Percentiles rank a stretch among this genome's conserved stretches.
phyloP scores from a whole-genome alignment of 1,284 basidiomycete genomes.

The Ustilago bromivora region DNA sequence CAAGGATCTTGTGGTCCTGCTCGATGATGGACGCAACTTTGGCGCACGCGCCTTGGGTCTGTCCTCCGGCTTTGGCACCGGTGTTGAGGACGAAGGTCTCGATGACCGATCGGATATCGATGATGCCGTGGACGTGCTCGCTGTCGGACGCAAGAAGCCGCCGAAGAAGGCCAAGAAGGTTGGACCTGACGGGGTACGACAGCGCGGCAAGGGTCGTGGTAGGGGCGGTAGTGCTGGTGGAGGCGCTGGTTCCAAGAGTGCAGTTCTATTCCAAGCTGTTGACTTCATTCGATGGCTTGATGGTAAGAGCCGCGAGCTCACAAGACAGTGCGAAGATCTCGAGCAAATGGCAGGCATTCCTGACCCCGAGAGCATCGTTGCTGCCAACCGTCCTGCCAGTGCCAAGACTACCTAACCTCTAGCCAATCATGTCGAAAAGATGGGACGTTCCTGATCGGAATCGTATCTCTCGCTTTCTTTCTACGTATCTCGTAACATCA shows the following conservation, averaged over 20 bases:
- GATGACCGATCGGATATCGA: constrained; percentile 65
- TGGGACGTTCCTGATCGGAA: neutral
- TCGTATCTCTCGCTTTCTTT: constrained; percentile 2
- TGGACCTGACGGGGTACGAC: constrained; percentile 45
- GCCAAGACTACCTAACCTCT: constrained; percentile 19
- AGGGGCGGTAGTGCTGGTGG: constrained; percentile 66
- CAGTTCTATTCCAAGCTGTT: constrained; percentile 68
- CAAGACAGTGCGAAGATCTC: constrained; percentile 53
- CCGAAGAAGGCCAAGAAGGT: constrained; percentile 56
- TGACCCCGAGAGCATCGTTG: constrained; percentile 40
- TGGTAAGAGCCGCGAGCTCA: constrained; percentile 55
- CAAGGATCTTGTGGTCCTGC: constrained; percentile 65
- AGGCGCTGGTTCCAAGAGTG: constrained; percentile 65
- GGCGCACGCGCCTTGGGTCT: constrained; percentile 67
- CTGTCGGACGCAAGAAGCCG: constrained; percentile 54
- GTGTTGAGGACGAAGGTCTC: constrained; percentile 67
- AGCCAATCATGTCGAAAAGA: neutral
- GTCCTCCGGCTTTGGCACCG: constrained; percentile 64
- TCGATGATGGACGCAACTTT: constrained; percentile 63
- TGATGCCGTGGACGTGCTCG: constrained; percentile 54
- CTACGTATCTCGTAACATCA: constrained; percentile 8
- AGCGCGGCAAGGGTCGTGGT: constrained; percentile 64
- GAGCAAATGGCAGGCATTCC: constrained; percentile 49
- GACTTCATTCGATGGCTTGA: constrained; percentile 67
- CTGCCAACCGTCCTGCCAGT: constrained; percentile 30